These are phyloP conservation scores for Coemansia sp. DNA, from an alignment of 192 early-diverging fungal genomes.

Conservation along the genomic window DNA sequence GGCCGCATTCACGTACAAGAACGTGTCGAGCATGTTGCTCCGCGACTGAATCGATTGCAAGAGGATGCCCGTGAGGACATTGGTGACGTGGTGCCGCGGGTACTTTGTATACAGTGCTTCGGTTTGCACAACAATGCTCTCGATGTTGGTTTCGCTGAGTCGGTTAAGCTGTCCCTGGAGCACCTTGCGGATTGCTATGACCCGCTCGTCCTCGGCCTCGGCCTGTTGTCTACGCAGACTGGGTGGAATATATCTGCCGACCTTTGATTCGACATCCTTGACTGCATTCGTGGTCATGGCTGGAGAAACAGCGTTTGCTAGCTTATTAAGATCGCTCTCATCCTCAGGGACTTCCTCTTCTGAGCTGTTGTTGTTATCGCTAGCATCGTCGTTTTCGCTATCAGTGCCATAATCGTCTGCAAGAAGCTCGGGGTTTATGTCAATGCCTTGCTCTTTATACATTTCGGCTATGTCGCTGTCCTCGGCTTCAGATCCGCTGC, in stretches of 20 bases:
- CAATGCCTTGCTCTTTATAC: conserved; percentile 28
- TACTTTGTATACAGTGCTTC: conserved; percentile 73
- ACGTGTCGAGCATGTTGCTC: conserved; percentile 86
- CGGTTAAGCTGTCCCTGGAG: conserved; percentile 87
- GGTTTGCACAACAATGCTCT: conserved; percentile 77
- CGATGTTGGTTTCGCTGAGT: conserved; percentile 90
- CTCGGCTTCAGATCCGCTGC: conserved; percentile 28
- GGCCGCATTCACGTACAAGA: conserved; percentile 86
- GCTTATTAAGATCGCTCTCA: conserved; percentile 9
- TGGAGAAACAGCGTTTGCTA: neutral
- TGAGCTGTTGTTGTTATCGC: conserved; percentile 6
- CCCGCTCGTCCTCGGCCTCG: conserved; percentile 65
- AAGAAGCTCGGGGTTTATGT: conserved; percentile 22
- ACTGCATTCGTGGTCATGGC: neutral
- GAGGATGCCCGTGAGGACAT: conserved; percentile 76
- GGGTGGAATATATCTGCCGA: conserved; percentile 85
- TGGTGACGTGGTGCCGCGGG: conserved; percentile 72
- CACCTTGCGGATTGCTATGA: conserved; percentile 71
- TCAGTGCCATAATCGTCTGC: conserved; percentile 2
- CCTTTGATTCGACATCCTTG: conserved; percentile 6
- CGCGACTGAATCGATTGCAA: conserved; percentile 77
- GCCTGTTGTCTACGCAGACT: conserved; percentile 69
- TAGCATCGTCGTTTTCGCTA: conserved; percentile 24
- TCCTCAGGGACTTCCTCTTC: neutral
- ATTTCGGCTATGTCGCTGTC: conserved; percentile 54